Evolutionary conservation across 2,329 filamentous ascomycete species (phyloP), one percentile per base, ranked within the genome.

Genomic region (Cytospora leucostoma): DNA sequence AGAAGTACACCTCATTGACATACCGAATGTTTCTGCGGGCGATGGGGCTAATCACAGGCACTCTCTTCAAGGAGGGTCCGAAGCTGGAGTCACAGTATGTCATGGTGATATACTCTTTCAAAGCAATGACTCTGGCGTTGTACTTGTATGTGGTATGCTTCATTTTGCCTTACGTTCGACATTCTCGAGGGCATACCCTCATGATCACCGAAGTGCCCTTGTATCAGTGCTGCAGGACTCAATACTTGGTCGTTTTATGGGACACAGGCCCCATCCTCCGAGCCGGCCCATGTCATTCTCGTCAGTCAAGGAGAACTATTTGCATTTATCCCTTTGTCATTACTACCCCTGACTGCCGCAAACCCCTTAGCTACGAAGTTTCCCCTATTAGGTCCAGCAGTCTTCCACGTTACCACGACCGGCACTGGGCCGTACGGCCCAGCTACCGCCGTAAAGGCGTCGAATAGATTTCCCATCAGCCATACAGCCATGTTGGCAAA

Each of bases 401-500:
- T 85, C 56, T 82, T 86, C 74, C 89, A 93, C 71, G 85, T 93
- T 8, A 76, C 91, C 63, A 89, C 92, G 71, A 77, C 93, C 49
- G 91, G 91, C 10, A 89, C 87, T 7, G 91, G 91, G 0, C 90
- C 91, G 4, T 90, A 87, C 67, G 90, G 90, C 5, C 85, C 94
- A 4, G 89, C 89, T 6, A 84, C 90, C 7, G 89, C 91, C 10
- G 86, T 90, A 4, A 1, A 84, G 91, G 4, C 81, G 94, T 1
- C 82, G 84, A 50, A 91, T 94, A 74, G 80, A 83, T 61, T 90
- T 89, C 0, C 91, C 91, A 0, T 91, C 88, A 0, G 90, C 91
- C 1, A 85, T 93, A 59, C 88, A 0, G 90, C 91, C 1, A 85
- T 93, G 59, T 94, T 94, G 75, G 93, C 91, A 0, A 90, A 94